Evolutionary conservation across 2,329 filamentous ascomycete species (phyloP).

Genomic region (Orbilia javanica): DNA sequence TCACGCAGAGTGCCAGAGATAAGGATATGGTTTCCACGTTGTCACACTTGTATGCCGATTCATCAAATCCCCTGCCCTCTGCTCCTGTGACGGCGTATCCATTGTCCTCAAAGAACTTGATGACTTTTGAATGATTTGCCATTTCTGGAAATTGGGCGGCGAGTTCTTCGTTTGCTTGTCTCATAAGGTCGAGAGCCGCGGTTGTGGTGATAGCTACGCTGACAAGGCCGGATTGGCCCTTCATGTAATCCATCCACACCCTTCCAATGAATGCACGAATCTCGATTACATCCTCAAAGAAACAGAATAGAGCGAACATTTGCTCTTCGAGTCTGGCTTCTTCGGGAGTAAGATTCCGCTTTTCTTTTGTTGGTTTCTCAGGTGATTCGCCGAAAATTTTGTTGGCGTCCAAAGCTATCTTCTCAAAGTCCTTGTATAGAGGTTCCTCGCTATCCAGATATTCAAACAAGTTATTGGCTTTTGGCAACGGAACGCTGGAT

Average conservation of each 20-base stretch:
- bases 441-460: slow-evolving; percentile 8
- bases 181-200: slow-evolving; percentile 16
- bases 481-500: background rate
- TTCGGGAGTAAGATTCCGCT: background rate
- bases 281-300: slow-evolving; percentile 5
- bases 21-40: background rate
- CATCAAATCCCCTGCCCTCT: background rate
- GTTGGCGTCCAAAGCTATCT: background rate
- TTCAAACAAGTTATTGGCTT: slow-evolving; percentile 12
- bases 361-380: background rate
- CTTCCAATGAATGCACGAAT: slow-evolving; percentile 10
- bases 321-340: slow-evolving; percentile 21
- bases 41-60: background rate
- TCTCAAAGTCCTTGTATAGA: background rate
- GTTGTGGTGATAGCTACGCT: slow-evolving; percentile 15
- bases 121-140: background rate
- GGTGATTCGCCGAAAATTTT: background rate
- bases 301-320: slow-evolving; percentile 33
- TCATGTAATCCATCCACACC: slow-evolving; percentile 8
- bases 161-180: slow-evolving; percentile 33
- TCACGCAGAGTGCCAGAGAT: background rate
- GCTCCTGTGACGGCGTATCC: background rate
- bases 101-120: background rate
- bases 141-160: background rate
- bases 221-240: background rate